A percentile compares a stretch with the other conserved stretches of the same genome.
phyloP scores from a whole-genome alignment of 768 basidiomycete genomes.

The Russula foetens region DNA sequence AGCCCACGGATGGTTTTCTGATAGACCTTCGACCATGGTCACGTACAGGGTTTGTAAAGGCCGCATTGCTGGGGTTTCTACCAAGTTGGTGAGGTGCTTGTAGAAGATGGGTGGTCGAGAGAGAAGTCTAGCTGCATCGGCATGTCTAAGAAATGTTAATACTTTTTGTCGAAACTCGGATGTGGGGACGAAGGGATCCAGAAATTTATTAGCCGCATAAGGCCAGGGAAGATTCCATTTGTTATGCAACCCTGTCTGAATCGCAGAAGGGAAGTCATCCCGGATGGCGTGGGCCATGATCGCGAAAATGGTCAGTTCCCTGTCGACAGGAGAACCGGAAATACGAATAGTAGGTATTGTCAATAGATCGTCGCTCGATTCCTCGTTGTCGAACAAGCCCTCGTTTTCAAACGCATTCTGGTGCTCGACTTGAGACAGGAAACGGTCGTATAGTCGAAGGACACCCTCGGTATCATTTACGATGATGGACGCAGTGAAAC shows the following conservation, averaged over 20 bases:
- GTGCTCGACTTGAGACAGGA: slow-evolving; percentile 4
- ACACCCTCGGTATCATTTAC: slow-evolving; percentile 34
- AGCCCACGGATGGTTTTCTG: slow-evolving; percentile 46
- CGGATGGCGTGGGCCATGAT: slow-evolving; percentile 55
- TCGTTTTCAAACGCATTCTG: neutral
- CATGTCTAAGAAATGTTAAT: slow-evolving; percentile 36
- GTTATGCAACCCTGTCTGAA: slow-evolving; percentile 36
- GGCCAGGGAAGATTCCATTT: slow-evolving; percentile 30
- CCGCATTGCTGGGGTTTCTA: slow-evolving; percentile 27
- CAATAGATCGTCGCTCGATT: neutral
- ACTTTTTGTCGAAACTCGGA: slow-evolving; percentile 38
- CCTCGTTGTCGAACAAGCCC: neutral
- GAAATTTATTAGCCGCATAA: slow-evolving; percentile 32
- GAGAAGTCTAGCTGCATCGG: slow-evolving; percentile 46
- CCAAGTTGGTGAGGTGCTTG: slow-evolving; percentile 42
- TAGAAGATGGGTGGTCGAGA: slow-evolving; percentile 41
- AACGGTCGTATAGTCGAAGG: slow-evolving; percentile 31
- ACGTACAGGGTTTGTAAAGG: slow-evolving; percentile 43
- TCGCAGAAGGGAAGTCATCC: slow-evolving; percentile 49
- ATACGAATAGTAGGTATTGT: neutral
- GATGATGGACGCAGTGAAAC: slow-evolving; percentile 41
- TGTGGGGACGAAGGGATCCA: slow-evolving; percentile 32
- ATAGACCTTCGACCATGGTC: slow-evolving; percentile 42
- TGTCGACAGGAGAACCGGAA: slow-evolving; percentile 9
- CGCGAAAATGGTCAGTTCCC: slow-evolving; percentile 40